Evolutionary conservation across 371 early-diverging fungal genomes (phyloP), one percentile per base, ranked within the genome.

Genomic region (Globomyces sp.): DNA sequence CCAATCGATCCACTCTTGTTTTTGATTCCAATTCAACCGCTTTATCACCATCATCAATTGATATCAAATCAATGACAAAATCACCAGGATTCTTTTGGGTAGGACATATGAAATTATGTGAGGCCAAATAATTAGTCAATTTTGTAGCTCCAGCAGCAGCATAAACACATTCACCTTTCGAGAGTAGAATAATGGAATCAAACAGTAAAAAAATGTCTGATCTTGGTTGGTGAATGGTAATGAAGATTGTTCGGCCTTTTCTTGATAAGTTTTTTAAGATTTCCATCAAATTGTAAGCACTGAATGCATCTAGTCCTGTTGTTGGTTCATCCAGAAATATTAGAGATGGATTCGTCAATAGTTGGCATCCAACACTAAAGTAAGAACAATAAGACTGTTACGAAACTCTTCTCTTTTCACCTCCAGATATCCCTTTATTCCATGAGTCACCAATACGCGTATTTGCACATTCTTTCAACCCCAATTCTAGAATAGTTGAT

Each of bases 181-280:
- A 67, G 65, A 90, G 76, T 34, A 90, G 59, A 40, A 87, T 67
- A 34, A 90, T 67, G 53, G 85, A 83, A 74, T 86, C 85, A 65
- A 90, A 84, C 57, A 84, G 64, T 39, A 75, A 81, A 61, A 93
- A 93, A 63, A 96, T 95, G 65, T 96, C 90, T 39, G 88, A 86
- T 5, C 96, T 86, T 2, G 98, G 98, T 70, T 97, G 77, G 73
- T 98, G 98, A 51, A 99, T 94, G 9, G 94, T 93, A 52, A 92
- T 86, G 1, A 97, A 81, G 45, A 97, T 85, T 0, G 95, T 96
- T 44, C 41, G 4, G 4, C 58, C 58, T 0, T 43, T 58, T 5
- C 44, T 37, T 10, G 50, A 36, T 11, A 53, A 40, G 4, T 47
- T 9, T 4, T 51, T 37, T 40, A 52, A 43, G 3, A 43, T 36